A percentile compares a stretch with the other conserved stretches of the same genome.
These are phyloP conservation scores for Huntiella savannae DNA, from an alignment of 2,329 filamentous ascomycete species.

Conservation along the genomic window DNA sequence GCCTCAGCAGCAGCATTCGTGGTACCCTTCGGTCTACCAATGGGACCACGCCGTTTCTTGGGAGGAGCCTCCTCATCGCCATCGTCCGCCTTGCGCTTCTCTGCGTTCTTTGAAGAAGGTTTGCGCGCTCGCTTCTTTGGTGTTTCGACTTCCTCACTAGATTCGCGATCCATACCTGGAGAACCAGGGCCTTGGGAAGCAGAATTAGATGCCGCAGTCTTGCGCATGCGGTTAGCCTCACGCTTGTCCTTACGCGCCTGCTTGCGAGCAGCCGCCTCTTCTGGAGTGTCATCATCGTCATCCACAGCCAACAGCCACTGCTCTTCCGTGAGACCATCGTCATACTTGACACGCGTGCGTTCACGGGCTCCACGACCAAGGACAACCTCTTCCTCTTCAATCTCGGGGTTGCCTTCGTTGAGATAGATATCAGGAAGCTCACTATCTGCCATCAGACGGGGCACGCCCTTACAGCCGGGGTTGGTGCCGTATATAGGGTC, in stretches of 20 bases:
- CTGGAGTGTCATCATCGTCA: constrained; percentile 84
- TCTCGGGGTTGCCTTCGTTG: constrained; percentile 61
- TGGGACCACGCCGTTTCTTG: constrained; percentile 59
- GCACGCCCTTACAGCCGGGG: constrained; percentile 40
- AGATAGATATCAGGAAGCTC: constrained; percentile 92
- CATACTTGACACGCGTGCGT: constrained; percentile 83
- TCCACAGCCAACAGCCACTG: constrained; percentile 98
- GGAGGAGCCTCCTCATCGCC: constrained; percentile 58
- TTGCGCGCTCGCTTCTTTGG: constrained; percentile 76
- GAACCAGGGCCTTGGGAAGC: constrained; percentile 48
- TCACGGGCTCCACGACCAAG: constrained; percentile 84
- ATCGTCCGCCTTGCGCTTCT: constrained; percentile 78
- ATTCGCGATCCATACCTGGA: constrained; percentile 66
- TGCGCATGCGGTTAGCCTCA: constrained; percentile 54
- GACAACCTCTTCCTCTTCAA: constrained; percentile 57
- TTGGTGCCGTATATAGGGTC: constrained; percentile 52
- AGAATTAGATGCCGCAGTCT: constrained; percentile 17
- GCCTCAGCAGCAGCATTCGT: constrained; percentile 18
- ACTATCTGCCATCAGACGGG: constrained; percentile 68
- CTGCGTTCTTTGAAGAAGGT: constrained; percentile 41
- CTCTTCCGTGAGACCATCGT: constrained; percentile 93
- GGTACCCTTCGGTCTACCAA: constrained; percentile 46
- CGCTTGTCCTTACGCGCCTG: constrained; percentile 68
- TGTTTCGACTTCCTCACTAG: constrained; percentile 50
- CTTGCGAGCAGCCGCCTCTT: constrained; percentile 81